Base-by-base conservation (phyloP, 2,329 filamentous ascomycete species). In the Thelonectria olida region DNA sequence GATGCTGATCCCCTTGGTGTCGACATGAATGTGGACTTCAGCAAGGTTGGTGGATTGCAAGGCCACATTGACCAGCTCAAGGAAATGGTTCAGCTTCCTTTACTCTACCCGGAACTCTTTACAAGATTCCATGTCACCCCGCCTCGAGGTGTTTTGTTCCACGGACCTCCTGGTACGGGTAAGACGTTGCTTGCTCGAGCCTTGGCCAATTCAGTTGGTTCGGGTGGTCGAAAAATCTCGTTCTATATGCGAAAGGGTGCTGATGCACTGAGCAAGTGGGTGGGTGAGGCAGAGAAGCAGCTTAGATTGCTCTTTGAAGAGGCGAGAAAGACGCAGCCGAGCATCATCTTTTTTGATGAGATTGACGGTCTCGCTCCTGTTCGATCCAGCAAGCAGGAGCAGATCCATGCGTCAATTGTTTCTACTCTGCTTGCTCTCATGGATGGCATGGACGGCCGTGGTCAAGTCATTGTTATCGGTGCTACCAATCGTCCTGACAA, bases 161-260 rank as follows among this genome's bases (percentile, higher is more conserved):
- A 99, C 75, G 96, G 96, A 31, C 96, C 96, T 54, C 96, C 96
- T 5, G 96, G 96, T 76, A 99, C 96, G 15, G 96, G 96, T 85
- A 99, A 97, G 81, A 99, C 96, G 12, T 83, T 99, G n/a, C 86
- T 99, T 62, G 96, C 96, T 53, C 88, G 96, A 72, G 96, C 96
- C 41, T 83, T 99, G 47, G 94, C 96, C 50, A 96, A 96, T 57
- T 96, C 92, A 63, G 91, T 97, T 61, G 94, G 93, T 65, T 88
- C 91, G 12, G 91, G 95, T 50, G 95, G 95, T 20, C 90, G 91
- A 67, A 98, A 98, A 76, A 96, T 99, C 65, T 98, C 94, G 0
- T 99, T 99, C 72, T 99, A 98, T 79, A 99, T 99, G 96, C 91
- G 96, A 62, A 99, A 99, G 79, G 96, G 96, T 74, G 96, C 96